These are phyloP conservation scores for Aspergillus eucalypticola DNA, from an alignment of 2,329 filamentous ascomycete genomes.

Conservation along the genomic window DNA sequence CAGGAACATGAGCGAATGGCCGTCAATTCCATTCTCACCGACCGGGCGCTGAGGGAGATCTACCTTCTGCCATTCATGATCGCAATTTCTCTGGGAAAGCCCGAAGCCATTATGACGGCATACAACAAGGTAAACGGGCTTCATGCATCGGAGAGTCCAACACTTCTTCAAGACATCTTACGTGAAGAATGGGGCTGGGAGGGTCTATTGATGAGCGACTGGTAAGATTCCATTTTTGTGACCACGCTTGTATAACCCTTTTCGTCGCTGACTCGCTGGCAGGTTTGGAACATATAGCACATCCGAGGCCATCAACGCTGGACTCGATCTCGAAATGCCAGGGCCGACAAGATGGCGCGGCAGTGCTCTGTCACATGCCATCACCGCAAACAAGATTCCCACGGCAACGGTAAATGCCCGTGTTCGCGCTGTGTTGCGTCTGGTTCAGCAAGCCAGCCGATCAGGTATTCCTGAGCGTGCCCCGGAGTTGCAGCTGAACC, in stretches of 20 bases:
- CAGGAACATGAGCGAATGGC: conserved; percentile 47
- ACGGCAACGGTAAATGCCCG: conserved; percentile 55
- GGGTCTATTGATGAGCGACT: conserved; percentile 49
- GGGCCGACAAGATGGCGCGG: conserved; percentile 43
- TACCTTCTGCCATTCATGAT: conserved; percentile 66
- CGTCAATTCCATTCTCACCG: conserved; percentile 43
- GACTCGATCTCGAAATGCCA: conserved; percentile 48
- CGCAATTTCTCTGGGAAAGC: conserved; percentile 56
- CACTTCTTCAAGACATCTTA: conserved; percentile 42
- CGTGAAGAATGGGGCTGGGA: conserved; percentile 49
- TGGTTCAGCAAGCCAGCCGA: conserved; percentile 57
- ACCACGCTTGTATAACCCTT: neutral
- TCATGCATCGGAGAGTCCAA: conserved; percentile 43
- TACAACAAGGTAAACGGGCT: conserved; percentile 60
- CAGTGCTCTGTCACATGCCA: conserved; percentile 35
- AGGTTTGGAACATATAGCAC: conserved; percentile 46
- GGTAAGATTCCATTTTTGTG: conserved; percentile 26
- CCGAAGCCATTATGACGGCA: conserved; percentile 60
- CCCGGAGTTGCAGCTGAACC: conserved; percentile 55
- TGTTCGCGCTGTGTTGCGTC: conserved; percentile 55
- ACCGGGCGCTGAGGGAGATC: conserved; percentile 63
- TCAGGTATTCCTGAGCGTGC: conserved; percentile 56
- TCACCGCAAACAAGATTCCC: conserved; percentile 55
- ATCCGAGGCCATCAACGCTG: conserved; percentile 42
- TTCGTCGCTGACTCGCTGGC: neutral